Base-by-base conservation (phyloP, 2,329 filamentous ascomycete species). In the Aureobasidium leucospermi region DNA sequence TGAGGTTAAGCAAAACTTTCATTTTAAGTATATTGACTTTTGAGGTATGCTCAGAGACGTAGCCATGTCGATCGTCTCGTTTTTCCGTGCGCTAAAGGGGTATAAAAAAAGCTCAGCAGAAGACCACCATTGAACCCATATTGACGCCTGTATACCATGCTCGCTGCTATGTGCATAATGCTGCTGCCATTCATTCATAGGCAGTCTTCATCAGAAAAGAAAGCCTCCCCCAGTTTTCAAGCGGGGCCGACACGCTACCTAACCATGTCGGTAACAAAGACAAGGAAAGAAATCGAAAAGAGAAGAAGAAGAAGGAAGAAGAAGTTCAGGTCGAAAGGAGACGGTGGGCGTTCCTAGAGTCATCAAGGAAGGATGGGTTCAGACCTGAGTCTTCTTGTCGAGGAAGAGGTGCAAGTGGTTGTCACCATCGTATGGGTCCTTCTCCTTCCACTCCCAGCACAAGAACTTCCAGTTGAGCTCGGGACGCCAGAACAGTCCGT, bases 381-480 rank as follows among this genome's bases (percentile, higher is more conserved):
- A 59, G 55, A 58, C 43, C 34, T 48, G 42, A 58, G 43, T 58
- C 43, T 58, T 58, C 55, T 58, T 58, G 43, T 58, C 55, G 55
- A 58, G 29, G 55, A 58, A 58, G 42, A 58, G 55, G 43, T 58
- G 55, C 55, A 58, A 43, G 55, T 58, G 43, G 23, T 39, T 48
- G 55, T 58, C 55, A 23, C 55, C 55, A 58, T 58, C 55, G 23
- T 58, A 58, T 58, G 55, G 55, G 43, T 59, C 58, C 41, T 51
- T 41, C 41, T 59, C 58, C 32, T 46, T 51, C 38, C 39, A 46
- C 71, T 91, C 86, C 89, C 88, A 93, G 57, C 85, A 87, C 69
- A 92, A 76, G 71, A 92, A 81, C 72, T 88, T 90, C 89, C 89
- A 93, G 75, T 94, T 94, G 69, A 94, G 78, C 76, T 93, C 89